A percentile compares a stretch with the other conserved stretches of the same genome.
phyloP scores from a whole-genome alignment of 805 yeast species.

The Wickerhamiella dianesei region DNA sequence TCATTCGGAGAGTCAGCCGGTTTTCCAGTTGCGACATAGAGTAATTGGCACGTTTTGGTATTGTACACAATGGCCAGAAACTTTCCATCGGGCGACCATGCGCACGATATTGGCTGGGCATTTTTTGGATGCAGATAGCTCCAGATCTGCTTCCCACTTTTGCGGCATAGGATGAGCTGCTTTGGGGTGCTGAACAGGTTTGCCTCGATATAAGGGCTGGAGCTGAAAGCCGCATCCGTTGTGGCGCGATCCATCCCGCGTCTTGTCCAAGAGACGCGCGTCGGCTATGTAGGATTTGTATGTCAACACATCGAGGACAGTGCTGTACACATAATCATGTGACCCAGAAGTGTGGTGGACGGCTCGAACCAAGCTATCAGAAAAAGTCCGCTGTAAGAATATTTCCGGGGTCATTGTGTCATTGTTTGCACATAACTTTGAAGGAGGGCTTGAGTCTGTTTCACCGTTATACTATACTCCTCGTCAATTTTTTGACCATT shows the following conservation, averaged over 20 bases:
- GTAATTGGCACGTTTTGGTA: slow-evolving; percentile 32
- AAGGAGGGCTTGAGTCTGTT: too few species aligned
- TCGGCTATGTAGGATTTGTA: neutral
- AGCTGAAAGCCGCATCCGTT: slow-evolving; percentile 10
- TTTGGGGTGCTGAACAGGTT: slow-evolving; percentile 9
- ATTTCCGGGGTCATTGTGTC: too few species aligned
- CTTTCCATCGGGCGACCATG: slow-evolving; percentile 31
- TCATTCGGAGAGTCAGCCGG: slow-evolving; percentile 19
- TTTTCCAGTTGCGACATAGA: slow-evolving; percentile 36
- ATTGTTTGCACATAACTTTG: too few species aligned
- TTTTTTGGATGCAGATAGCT: slow-evolving; percentile 9
- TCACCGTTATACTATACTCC: too few species aligned
- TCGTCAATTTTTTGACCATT: too few species aligned
- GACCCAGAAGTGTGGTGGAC: too few species aligned
- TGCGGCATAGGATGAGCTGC: slow-evolving; percentile 12
- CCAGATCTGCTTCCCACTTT: slow-evolving; percentile 20
- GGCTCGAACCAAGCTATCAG: too few species aligned
- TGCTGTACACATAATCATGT: too few species aligned
- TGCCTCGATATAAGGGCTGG: slow-evolving; percentile 9
- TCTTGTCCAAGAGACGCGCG: neutral
- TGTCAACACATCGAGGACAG: neutral
- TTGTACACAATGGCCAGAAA: slow-evolving; percentile 34
- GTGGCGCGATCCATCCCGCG: slow-evolving; percentile 2
- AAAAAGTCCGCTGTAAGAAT: too few species aligned
- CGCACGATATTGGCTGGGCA: slow-evolving; percentile 5